phyloP scores from a whole-genome alignment of 768 basidiomycete genomes.

The Leccinum fibrillosum region DNA sequence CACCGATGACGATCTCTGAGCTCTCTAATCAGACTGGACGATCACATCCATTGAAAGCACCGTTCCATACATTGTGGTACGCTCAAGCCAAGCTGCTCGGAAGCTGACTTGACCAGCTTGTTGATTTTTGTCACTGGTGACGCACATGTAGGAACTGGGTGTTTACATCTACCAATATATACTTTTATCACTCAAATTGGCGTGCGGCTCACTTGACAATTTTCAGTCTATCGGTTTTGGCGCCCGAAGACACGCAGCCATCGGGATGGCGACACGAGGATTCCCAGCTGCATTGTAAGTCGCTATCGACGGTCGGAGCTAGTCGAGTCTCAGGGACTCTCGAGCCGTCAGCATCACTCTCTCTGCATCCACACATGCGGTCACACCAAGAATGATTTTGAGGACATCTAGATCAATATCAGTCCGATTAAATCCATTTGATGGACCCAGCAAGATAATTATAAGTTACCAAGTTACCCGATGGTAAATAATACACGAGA shows the following conservation, averaged over 20 bases:
- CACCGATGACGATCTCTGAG: background rate
- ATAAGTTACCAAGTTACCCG: background rate
- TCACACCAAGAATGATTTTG: background rate
- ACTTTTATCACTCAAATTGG: background rate
- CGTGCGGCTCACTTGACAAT: background rate
- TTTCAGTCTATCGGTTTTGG: conserved; percentile 16
- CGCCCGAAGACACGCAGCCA: conserved; percentile 26
- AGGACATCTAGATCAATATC: background rate
- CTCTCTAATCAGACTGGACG: background rate
- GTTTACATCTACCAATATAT: conserved; percentile 9
- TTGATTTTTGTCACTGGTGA: conserved; percentile 6
- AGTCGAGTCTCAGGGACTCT: conserved; percentile 23
- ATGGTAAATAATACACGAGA: background rate
- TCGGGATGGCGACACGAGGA: conserved; percentile 8
- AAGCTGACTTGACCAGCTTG: background rate
- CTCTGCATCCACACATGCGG: background rate
- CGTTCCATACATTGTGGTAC: background rate
- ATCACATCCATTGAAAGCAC: background rate
- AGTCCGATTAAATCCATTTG: background rate
- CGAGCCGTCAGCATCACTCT: conserved; percentile 18
- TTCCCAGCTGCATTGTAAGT: conserved; percentile 31
- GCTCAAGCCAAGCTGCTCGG: background rate
- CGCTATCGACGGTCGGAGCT: conserved; percentile 29
- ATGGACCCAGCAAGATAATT: background rate
- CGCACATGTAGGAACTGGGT: conserved; percentile 10